Evolutionary conservation across 2,329 filamentous ascomycete genomes (phyloP).

Genomic region (Sarocladiaceae sp.): DNA sequence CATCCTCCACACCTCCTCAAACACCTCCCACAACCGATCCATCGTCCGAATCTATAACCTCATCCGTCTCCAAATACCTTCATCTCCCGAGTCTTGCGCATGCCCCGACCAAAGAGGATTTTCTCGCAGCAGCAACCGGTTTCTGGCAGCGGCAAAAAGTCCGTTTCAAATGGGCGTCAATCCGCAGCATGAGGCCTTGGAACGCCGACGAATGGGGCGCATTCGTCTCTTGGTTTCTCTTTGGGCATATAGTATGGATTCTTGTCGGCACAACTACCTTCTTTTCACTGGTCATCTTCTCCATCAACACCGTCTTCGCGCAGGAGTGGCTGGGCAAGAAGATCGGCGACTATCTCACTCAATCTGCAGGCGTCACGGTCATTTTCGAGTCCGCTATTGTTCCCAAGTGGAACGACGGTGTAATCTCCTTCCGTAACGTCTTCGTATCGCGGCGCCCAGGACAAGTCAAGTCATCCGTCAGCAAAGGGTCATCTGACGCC

Average conservation of each 20-base stretch:
- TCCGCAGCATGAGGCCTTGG: slow-evolving; percentile 87
- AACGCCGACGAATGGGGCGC: slow-evolving; percentile 95
- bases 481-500: slow-evolving; percentile 84
- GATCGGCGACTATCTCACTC: slow-evolving; percentile 92
- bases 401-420: slow-evolving; percentile 88
- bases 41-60: slow-evolving; percentile 34
- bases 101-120: slow-evolving; percentile 86
- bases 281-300: slow-evolving; percentile 82
- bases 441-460: slow-evolving; percentile 90
- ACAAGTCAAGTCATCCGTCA: slow-evolving; percentile 73
- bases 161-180: slow-evolving; percentile 96
- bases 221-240: slow-evolving; percentile 86
- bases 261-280: slow-evolving; percentile 97
- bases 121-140: slow-evolving; percentile 82
- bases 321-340: slow-evolving; percentile 92
- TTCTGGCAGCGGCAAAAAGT: slow-evolving; percentile 89
- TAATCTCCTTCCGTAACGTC: slow-evolving; percentile 94
- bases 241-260: slow-evolving; percentile 92
- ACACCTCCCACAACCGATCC: neutral
- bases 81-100: slow-evolving; percentile 68
- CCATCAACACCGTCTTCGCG: slow-evolving; percentile 93
- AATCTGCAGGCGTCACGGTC: slow-evolving; percentile 86
- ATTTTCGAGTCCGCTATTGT: slow-evolving; percentile 98
- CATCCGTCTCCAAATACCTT: slow-evolving; percentile 53
- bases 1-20: neutral